Percentiles rank a stretch among this genome's conserved stretches.
phyloP scores from a whole-genome alignment of 179 eudicot genomes.

The Sideroxylon spinosum region DNA sequence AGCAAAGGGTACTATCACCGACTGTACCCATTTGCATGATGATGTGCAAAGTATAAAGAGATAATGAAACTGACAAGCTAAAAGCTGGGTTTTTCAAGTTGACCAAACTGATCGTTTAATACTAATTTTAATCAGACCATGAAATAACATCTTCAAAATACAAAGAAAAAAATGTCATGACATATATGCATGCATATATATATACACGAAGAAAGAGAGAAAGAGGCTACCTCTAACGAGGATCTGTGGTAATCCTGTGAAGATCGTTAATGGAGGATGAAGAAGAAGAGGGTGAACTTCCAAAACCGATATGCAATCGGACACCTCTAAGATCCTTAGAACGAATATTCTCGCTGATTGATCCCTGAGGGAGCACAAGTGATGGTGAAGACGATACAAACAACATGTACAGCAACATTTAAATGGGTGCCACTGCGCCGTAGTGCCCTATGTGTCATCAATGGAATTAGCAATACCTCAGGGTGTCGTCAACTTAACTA shows the following conservation, averaged over 20 bases:
- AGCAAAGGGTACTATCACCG: too few species aligned
- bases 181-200: neutral
- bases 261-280: constrained; percentile 55
- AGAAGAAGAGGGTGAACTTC: constrained; percentile 62
- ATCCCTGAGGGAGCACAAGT: neutral
- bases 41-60: too few species aligned
- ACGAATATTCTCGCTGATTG: constrained; percentile 22
- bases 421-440: too few species aligned
- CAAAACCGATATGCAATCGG: constrained; percentile 83
- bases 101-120: neutral
- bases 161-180: neutral
- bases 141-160: neutral
- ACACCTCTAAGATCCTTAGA: constrained; percentile 69
- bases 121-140: neutral
- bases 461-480: too few species aligned
- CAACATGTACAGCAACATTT: too few species aligned
- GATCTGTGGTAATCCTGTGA: constrained; percentile 77
- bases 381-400: constrained; percentile 7
- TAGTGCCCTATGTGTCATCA: too few species aligned
- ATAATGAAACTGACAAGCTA: neutral
- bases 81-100: neutral
- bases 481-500: too few species aligned
- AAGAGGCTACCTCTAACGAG: constrained; percentile 57
- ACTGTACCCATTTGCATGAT: too few species aligned
- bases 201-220: neutral